Percentiles rank a stretch among this genome's conserved stretches.
Conservation (phyloP, 192 early-diverging fungal genomes). For the Cetraspora pellucida region DNA sequence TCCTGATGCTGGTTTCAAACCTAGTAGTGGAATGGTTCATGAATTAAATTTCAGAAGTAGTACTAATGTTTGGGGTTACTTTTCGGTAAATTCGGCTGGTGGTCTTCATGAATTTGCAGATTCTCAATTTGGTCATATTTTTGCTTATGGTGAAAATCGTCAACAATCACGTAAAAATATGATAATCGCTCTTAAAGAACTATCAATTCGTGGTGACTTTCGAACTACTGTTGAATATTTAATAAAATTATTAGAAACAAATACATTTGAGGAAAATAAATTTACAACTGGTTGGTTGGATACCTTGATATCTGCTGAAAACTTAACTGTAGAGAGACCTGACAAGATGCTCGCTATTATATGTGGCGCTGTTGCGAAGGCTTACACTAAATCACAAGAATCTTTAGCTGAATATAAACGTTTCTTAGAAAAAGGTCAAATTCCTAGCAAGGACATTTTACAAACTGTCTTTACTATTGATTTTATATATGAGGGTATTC, state of each 20-base stretch:
- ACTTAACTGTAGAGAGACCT: conserved; percentile 88
- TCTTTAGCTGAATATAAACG: conserved; percentile 75
- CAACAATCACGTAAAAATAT: conserved; percentile 93
- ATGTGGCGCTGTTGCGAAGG: conserved; percentile 90
- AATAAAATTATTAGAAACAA: conserved; percentile 87
- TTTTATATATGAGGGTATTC: conserved; percentile 92
- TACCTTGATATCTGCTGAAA: conserved; percentile 80
- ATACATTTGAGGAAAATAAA: conserved; percentile 84
- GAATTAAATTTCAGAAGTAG: conserved; percentile 96
- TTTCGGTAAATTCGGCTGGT: conserved; percentile 91
- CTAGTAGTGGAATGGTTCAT: conserved; percentile 92
- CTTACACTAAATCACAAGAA: conserved; percentile 65
- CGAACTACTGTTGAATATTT: conserved; percentile 98
- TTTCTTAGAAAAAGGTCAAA: conserved; percentile 92
- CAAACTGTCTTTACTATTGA: conserved; percentile 77
- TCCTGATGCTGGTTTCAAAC: conserved; percentile 99
- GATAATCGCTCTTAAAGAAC: conserved; percentile 96
- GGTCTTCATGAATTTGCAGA: conserved; percentile 99
- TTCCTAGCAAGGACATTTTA: conserved; percentile 75
- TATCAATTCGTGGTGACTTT: conserved; percentile 98
- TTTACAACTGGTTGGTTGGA: conserved; percentile 98
- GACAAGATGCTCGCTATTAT: conserved; percentile 88
- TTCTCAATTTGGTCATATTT: conserved; percentile 98
- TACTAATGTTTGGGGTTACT: conserved; percentile 99
- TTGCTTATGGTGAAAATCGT: conserved; percentile 94